Evolutionary conservation across 2,329 filamentous ascomycete genomes (phyloP), one percentile per base, ranked within the genome.

Genomic region (Aureobasidium sp.): DNA sequence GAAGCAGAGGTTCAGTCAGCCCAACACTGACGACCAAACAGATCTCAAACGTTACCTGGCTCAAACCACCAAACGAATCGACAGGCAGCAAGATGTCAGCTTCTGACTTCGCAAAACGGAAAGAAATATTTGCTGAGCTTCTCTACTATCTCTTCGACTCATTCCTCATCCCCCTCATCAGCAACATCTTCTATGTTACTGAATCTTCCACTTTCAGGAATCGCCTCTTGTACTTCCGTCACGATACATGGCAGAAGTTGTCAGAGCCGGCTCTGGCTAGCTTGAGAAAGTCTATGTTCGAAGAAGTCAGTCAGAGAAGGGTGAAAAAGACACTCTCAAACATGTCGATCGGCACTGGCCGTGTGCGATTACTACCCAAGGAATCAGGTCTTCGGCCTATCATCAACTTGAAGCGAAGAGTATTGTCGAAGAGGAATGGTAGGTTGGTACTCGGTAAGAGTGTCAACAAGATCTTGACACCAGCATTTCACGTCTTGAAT

Each of bases 121-220:
- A 77, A 30, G 89, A 97, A 69, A 80, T 97, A 0, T 83, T 97
- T 53, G 76, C 86, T 59, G 94, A 99, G 72, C 86, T 97, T 62
- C 69, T 97, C 7, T 97, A 97, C 75, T 99, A 92, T 71, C 66
- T 96, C 4, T 94, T 99, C 69, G 94, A 99, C 73, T 97, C 92
- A 0, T 80, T 97, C 27, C 71, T 99, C 61, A 89, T 97, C 67
- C 93, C 94, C 10, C 80, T 99, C 8, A 83, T 97, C 52, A 85
- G 90, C 37, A 86, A 84, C 65, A 92, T 94, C 69, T 99, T 99
- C 69, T 93, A 97, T 70, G 89, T 97, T 41, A 99, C 94, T 0
- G 94, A 99, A 72, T 94, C 91, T 0, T 91, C 85, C 65, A 79
- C 80, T 1, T 85, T 96, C 70, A 86, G 88, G 16, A 91, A 94